Percentiles rank a stretch among this genome's conserved stretches.
These are phyloP conservation scores for Mucor velutinosus DNA, from an alignment of 371 early-diverging fungal species.

Conservation along the genomic window DNA sequence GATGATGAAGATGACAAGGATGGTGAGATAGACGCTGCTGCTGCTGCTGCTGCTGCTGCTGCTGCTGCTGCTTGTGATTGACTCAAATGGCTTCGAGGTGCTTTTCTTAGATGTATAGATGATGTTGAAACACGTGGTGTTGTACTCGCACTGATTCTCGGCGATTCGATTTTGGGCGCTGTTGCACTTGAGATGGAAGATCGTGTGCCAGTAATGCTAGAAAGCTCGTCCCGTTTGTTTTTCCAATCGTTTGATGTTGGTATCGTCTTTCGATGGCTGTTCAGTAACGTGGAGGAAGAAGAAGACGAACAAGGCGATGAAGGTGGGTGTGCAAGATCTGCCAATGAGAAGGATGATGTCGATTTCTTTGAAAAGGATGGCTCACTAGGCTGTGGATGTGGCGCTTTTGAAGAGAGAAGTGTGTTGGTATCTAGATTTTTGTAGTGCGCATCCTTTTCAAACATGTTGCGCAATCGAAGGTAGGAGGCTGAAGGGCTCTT, in stretches of 20 bases:
- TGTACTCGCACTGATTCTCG: constrained; percentile 29
- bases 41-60: neutral
- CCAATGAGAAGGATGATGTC: constrained; percentile 7
- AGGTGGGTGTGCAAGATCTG: constrained; percentile 13
- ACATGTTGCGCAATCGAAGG: constrained; percentile 21
- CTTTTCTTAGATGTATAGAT: constrained; percentile 15
- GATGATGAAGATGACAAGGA: neutral
- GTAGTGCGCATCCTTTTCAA: constrained; percentile 14
- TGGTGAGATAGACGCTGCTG: neutral
- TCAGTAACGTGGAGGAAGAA: constrained; percentile 7
- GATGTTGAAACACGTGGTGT: constrained; percentile 22
- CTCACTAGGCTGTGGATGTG: neutral
- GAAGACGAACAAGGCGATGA: constrained; percentile 9
- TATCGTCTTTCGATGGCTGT: neutral
- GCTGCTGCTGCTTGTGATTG: neutral
- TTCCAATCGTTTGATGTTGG: constrained; percentile 1
- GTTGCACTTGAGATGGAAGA: constrained; percentile 28
- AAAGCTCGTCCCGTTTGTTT: neutral
- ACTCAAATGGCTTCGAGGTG: constrained; percentile 13
- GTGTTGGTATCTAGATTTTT: neutral
- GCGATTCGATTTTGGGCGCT: constrained; percentile 35
- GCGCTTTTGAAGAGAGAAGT: constrained; percentile 17
- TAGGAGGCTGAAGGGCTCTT: constrained; percentile 26
- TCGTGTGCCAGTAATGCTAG: constrained; percentile 16
- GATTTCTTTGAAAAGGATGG: neutral